A percentile compares a stretch with the other conserved stretches of the same genome.
These are phyloP conservation scores for Trametes villosa DNA, from an alignment of 768 basidiomycete species.

Conservation along the genomic window DNA sequence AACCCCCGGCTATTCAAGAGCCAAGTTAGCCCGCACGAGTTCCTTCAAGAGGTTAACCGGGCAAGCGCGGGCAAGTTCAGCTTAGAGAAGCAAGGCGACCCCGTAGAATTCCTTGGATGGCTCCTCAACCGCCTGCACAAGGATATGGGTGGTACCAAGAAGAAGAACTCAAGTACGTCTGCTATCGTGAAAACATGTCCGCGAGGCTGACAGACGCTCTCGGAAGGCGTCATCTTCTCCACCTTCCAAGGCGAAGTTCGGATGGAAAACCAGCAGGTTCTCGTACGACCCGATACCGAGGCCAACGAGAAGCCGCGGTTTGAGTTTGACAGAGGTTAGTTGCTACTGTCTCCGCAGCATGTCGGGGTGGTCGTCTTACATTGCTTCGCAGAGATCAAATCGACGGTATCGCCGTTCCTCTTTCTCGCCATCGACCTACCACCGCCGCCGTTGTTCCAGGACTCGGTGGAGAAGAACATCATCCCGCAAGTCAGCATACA, in stretches of 20 bases:
- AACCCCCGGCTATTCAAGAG: conserved; percentile 96
- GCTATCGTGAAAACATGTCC: conserved; percentile 22
- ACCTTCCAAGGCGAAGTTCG: conserved; percentile 95
- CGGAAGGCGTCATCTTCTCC: conserved; percentile 83
- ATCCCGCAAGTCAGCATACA: conserved; percentile 96
- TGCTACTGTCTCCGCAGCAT: conserved; percentile 19
- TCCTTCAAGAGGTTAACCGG: conserved; percentile 93
- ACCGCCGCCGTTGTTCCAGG: conserved; percentile 97
- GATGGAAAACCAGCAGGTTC: conserved; percentile 91
- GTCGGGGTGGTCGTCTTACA: conserved; percentile 20
- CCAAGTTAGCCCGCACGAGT: conserved; percentile 99
- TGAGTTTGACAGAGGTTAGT: conserved; percentile 89
- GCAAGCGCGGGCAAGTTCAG: conserved; percentile 90
- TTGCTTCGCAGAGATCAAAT: conserved; percentile 73
- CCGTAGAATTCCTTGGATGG: conserved; percentile 96
- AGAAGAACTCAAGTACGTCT: conserved; percentile 81
- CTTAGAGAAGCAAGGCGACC: conserved; percentile 93
- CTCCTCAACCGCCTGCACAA: conserved; percentile 90
- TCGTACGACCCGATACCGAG: conserved; percentile 78
- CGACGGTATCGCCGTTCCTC: conserved; percentile 85
- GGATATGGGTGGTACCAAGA: conserved; percentile 94
- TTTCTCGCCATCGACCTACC: conserved; percentile 96
- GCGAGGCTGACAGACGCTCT: conserved; percentile 14
- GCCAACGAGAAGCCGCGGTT: conserved; percentile 85
- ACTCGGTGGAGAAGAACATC: conserved; percentile 95